Evolutionary conservation across 75 land plant species (phyloP).

Genomic region (Pinus taeda): DNA sequence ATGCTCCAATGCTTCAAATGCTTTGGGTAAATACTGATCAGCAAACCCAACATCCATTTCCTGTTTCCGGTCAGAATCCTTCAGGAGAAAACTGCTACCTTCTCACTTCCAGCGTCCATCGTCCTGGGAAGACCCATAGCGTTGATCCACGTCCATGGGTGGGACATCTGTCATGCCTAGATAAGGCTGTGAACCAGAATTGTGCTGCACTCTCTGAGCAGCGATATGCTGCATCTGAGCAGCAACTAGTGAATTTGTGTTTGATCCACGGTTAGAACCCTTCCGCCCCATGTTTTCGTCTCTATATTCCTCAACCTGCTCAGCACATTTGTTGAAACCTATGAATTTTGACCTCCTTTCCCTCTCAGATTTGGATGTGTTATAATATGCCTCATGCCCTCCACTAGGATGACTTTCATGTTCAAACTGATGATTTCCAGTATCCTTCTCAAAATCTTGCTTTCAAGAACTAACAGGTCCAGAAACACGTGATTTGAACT

Average conservation of each 20-base stretch:
- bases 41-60: slow-evolving; percentile 36
- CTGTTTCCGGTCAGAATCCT: slow-evolving; percentile 22
- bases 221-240: slow-evolving; percentile 42
- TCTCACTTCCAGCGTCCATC: slow-evolving; percentile 46
- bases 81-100: slow-evolving; percentile 18
- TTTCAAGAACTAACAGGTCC: slow-evolving; percentile 13
- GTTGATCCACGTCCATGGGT: slow-evolving; percentile 26
- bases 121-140: slow-evolving; percentile 14
- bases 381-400: slow-evolving; percentile 6
- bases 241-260: slow-evolving; percentile 25
- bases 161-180: slow-evolving; percentile 18
- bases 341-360: background rate
- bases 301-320: slow-evolving; percentile 6
- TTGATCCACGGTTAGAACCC: slow-evolving; percentile 26
- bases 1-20: slow-evolving; percentile 63
- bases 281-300: slow-evolving; percentile 30
- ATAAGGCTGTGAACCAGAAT: slow-evolving; percentile 19
- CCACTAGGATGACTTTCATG: background rate
- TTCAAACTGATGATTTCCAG: background rate
- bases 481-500: slow-evolving; percentile 71
- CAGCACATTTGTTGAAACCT: slow-evolving; percentile 1
- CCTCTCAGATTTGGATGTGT: background rate
- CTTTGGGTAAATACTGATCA: slow-evolving; percentile 21
- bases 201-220: slow-evolving; percentile 41
- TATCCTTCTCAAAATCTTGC: slow-evolving; percentile 1